Percentiles rank a stretch among this genome's conserved stretches.
These are phyloP conservation scores for Miscanthus lutarioriparius DNA, from an alignment of 176 grass and related monocot genomes.

Conservation along the genomic window DNA sequence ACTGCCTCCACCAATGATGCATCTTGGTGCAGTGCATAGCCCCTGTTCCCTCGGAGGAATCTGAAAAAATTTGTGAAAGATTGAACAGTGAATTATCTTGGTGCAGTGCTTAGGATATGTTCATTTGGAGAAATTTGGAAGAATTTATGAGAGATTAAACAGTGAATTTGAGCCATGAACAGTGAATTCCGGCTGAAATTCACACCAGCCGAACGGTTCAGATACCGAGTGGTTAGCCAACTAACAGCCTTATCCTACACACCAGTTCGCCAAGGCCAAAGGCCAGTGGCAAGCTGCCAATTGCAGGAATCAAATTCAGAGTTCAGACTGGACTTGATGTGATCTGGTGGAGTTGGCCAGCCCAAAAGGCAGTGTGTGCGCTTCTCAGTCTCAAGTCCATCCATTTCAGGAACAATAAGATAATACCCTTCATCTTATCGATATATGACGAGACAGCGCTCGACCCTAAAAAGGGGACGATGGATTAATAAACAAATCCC, in stretches of 20 bases:
- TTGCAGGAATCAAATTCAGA: constrained; percentile 17
- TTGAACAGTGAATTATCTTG: too few species aligned
- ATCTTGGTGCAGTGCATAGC: not conserved
- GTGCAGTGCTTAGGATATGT: too few species aligned
- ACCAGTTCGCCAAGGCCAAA: not conserved
- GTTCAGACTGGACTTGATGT: not conserved
- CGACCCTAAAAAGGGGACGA: not conserved
- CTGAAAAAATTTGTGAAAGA: too few species aligned
- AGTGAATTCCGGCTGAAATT: too few species aligned
- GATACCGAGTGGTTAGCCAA: constrained; percentile 41
- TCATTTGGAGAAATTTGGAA: too few species aligned
- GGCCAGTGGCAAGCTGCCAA: constrained; percentile 21
- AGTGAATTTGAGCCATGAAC: too few species aligned
- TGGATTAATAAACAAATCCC: not conserved
- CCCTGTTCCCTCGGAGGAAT: too few species aligned
- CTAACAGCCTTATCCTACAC: constrained; percentile 35
- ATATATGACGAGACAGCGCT: constrained; percentile 16
- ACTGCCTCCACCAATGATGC: not conserved
- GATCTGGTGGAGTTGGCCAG: constrained; percentile 32
- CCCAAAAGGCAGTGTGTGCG: constrained; percentile 4
- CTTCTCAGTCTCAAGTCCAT: not conserved
- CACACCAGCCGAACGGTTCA: too few species aligned
- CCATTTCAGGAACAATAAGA: not conserved
- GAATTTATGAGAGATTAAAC: too few species aligned
- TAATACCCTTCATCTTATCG: constrained; percentile 8